Evolutionary conservation across 2,329 filamentous ascomycete species (phyloP), one percentile per base, ranked within the genome.

Genomic region (Coleophoma crateriformis): DNA sequence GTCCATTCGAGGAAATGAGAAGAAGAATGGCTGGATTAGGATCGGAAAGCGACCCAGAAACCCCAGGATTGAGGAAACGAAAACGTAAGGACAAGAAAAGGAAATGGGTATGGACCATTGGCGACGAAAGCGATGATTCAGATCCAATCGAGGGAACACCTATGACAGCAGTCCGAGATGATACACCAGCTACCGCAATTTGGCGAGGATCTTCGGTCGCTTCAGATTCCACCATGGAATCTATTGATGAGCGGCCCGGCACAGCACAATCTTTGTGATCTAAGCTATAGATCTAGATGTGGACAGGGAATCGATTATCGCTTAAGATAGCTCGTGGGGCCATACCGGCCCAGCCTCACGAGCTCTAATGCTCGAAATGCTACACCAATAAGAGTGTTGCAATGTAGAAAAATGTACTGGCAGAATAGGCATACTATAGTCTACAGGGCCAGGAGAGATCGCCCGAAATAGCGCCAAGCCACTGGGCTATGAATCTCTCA

Each of bases 71-170:
- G 5, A 71, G 74, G n/a, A 82, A 81, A 62, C 70, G 74, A 10
- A 80, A 74, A 62, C 66, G 68, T 33, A 60, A 70, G 60, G 81
- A 84, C 56, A 84, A 81, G 72, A 82, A 78, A 65, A 70, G 81
- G 12, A 76, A 76, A 40, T 85, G 81, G 82, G 77, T 82, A 34
- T 85, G 82, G 82, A 85, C 82, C 1, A 83, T 85, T 41, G 77
- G 78, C 1, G 67, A 65, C 1, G 67, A 66, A 4, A 67, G 39
- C 11, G 35, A 38, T 38, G 73, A 72, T 7, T 68, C 71, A 13
- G 68, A 72, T 17, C 46, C 46, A 19, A 47, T 47, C 14, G 33
- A 39, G 40, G 46, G 20, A 48, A 52, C 27, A 15, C 58, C 59
- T 3, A 37, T 53, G 19, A 62, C 59, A n/a, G 58, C 59, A 0